phyloP scores from a whole-genome alignment of 2,329 filamentous ascomycete genomes.

The Claviceps digitariae region DNA sequence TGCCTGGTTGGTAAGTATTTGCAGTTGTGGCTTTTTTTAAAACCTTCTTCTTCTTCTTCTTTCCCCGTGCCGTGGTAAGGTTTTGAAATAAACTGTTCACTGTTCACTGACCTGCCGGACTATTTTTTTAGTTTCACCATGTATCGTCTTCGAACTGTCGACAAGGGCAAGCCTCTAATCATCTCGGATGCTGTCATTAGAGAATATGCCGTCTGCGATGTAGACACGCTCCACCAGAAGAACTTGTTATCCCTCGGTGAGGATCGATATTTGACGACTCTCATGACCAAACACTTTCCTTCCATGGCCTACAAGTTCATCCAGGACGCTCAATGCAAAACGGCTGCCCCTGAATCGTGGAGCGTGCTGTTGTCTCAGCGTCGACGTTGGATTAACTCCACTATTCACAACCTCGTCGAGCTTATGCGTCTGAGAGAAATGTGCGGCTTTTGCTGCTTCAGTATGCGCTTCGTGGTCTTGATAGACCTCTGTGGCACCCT shows the following conservation, averaged over 20 bases:
- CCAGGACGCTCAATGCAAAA: constrained; percentile 82
- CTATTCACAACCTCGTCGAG: constrained; percentile 89
- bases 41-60: too few species aligned
- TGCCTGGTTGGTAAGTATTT: constrained; percentile 75
- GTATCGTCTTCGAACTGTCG: constrained; percentile 89
- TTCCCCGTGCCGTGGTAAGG: too few species aligned
- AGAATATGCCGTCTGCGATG: constrained; percentile 78
- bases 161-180: constrained; percentile 88
- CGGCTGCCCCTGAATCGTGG: constrained; percentile 89
- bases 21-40: too few species aligned
- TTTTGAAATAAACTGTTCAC: background rate
- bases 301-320: constrained; percentile 94
- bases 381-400: constrained; percentile 99
- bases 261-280: constrained; percentile 90
- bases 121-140: constrained; percentile 75
- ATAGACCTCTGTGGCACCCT: constrained; percentile 88
- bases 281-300: constrained; percentile 98
- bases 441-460: constrained; percentile 98
- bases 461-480: constrained; percentile 93
- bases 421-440: constrained; percentile 83
- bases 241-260: constrained; percentile 88
- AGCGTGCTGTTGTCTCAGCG: constrained; percentile 90
- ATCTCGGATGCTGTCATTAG: constrained; percentile 78
- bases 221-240: constrained; percentile 95
- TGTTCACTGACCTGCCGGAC: constrained; percentile 21